These are phyloP conservation scores for Nitzschia sp. DNA, from an alignment of 108 stramenopile genomes.

Conservation along the genomic window DNA sequence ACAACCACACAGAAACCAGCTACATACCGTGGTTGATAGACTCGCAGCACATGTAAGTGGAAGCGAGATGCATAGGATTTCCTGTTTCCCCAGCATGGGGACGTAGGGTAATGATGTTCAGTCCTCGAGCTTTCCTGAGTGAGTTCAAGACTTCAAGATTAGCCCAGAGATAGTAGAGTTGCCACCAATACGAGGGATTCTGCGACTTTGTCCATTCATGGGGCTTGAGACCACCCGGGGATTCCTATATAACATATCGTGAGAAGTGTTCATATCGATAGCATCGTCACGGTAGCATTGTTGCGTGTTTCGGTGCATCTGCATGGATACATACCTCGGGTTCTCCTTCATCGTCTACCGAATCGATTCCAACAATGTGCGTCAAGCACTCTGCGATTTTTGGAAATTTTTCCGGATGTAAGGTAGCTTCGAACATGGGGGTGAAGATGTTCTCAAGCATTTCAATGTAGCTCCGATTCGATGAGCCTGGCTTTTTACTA, in stretches of 20 bases:
- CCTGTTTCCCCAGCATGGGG: conserved; percentile 98
- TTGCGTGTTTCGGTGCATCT: background rate
- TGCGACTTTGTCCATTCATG: conserved; percentile 79
- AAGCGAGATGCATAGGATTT: conserved; percentile 95
- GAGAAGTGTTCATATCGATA: background rate
- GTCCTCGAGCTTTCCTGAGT: conserved; percentile 80
- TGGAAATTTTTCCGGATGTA: conserved; percentile 90
- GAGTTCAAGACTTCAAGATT: conserved; percentile 93
- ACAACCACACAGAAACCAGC: background rate
- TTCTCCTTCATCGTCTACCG: conserved; percentile 98
- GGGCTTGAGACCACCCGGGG: conserved; percentile 61
- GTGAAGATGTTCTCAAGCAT: conserved; percentile 97
- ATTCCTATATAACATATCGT: conserved; percentile 37
- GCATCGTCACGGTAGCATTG: no score
- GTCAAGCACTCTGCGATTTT: conserved; percentile 93
- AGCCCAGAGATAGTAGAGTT: conserved; percentile 63
- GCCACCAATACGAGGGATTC: conserved; percentile 92
- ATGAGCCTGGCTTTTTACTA: conserved; percentile 65
- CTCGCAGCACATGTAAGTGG: conserved; percentile 92
- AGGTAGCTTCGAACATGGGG: conserved; percentile 97
- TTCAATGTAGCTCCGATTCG: conserved; percentile 68
- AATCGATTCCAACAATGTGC: conserved; percentile 97
- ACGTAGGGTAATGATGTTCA: conserved; percentile 91
- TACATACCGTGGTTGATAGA: conserved; percentile 91
- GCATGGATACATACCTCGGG: conserved; percentile 48